Evolutionary conservation across 2,329 filamentous ascomycete genomes (phyloP).

Genomic region (Fusarium sp.): DNA sequence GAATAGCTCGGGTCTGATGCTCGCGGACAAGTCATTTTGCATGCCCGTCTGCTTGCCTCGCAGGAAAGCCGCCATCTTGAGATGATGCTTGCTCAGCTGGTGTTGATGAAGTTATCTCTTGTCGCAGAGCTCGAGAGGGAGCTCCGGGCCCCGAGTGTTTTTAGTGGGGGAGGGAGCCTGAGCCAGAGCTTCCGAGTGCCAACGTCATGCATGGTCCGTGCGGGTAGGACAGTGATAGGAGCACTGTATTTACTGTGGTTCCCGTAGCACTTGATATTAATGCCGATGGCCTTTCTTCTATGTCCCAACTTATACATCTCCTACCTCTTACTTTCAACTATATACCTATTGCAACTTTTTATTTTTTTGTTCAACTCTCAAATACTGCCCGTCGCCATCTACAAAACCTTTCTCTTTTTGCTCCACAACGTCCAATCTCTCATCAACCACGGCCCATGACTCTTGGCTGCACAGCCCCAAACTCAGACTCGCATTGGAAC

Average conservation of each 20-base stretch:
- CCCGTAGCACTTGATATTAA: neutral
- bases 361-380: no score
- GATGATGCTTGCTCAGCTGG: neutral
- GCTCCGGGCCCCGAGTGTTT: neutral
- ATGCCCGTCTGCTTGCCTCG: constrained; percentile 94
- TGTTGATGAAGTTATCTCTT: neutral
- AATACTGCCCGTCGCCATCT: no score
- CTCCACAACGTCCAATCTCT: neutral
- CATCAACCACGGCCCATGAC: constrained; percentile 17
- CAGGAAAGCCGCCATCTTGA: constrained; percentile 84
- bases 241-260: neutral
- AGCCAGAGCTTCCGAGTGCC: neutral
- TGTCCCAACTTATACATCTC: neutral
- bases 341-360: no score
- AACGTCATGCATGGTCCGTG: neutral
- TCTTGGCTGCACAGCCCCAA: constrained; percentile 30
- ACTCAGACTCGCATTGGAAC: constrained; percentile 16
- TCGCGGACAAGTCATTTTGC: constrained; percentile 88
- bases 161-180: neutral
- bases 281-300: neutral
- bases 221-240: neutral
- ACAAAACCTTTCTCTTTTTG: neutral
- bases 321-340: neutral
- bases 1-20: constrained; percentile 82
- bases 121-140: neutral